Conservation (phyloP, 108 stramenopile species). For the Cyclotella atomus region DNA sequence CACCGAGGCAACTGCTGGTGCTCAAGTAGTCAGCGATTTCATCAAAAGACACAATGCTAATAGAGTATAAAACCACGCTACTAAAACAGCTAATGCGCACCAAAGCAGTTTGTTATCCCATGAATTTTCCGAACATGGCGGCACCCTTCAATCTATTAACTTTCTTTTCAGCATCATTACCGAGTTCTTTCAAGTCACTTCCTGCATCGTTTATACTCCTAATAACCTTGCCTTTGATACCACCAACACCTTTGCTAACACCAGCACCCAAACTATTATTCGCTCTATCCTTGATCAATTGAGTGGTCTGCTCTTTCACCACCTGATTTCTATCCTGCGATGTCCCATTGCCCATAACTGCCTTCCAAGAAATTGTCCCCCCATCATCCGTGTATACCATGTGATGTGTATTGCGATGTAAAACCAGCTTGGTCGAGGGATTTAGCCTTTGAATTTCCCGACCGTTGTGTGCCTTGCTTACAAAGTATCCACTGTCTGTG, state of each 20-base stretch:
- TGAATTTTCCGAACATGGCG: constrained; percentile 10
- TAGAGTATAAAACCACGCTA: neutral
- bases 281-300: constrained; percentile 30
- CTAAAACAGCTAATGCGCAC: too few species aligned
- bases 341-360: constrained; percentile 24
- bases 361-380: constrained; percentile 29
- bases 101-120: neutral
- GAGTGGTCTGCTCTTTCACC: constrained; percentile 25
- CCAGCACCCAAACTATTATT: neutral
- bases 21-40: constrained; percentile 33
- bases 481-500: constrained; percentile 26
- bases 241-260: neutral
- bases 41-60: constrained; percentile 17
- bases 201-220: neutral
- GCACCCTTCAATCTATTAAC: constrained; percentile 14
- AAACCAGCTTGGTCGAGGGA: constrained; percentile 24
- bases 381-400: constrained; percentile 43
- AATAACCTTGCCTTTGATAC: constrained; percentile 1
- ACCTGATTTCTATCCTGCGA: constrained; percentile 27
- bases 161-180: constrained; percentile 12
- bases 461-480: constrained; percentile 27
- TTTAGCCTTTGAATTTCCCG: constrained; percentile 42
- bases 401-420: constrained; percentile 37
- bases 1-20: constrained; percentile 27
- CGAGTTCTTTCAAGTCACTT: constrained; percentile 17